Base-by-base conservation (phyloP, 257 asterid genomes). In the Fraxinus excelsior region DNA sequence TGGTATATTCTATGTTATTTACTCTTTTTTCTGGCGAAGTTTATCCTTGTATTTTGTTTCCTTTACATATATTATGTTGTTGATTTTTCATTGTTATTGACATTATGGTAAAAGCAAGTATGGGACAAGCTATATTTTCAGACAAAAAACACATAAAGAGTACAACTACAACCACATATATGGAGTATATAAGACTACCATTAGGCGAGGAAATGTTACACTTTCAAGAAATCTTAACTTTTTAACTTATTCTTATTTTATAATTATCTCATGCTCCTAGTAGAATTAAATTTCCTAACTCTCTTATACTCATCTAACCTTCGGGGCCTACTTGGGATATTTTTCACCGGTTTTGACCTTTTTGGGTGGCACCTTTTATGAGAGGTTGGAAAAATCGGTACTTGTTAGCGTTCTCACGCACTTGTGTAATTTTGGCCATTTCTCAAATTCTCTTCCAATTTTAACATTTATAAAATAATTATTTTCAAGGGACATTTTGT, bases 1-100 rank as follows among this genome's bases (percentile, higher is more conserved):
- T 82, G 97, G 99, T 96, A 93, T 73, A 73, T 67, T 80, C 83
- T 81, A 65, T 28, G 62, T 72, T 12, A 40, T 72, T 51, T 60
- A n/a, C 77, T 77, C 29, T 10, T 7, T 25, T 25, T 62, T 3
- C 34, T 9, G 12, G 18, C 19, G 11, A 62, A 1, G 28, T n/a
- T 19, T 19, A 56, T 21, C 29, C 66, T 56, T 56, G 13, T 19
- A 56, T 56, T 7, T 56, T 56, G 26, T 56, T n/a, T 56, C 28
- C 65, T 56, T 56, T 56, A 9, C 2, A 16, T 53, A 53, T 53
- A 53, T 18, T 53, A 60, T 21, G 67, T 60, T 23, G 5, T 77
- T 11, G 23, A 73, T 62, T 62, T 62, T 62, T 62, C 0, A 1
- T 25, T 23, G 18, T 62, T 25, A 62, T 62, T 62, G 31, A 19